Base-by-base conservation (phyloP, 148 eudicot genomes). In the Amaranthus hypochondriacus region DNA sequence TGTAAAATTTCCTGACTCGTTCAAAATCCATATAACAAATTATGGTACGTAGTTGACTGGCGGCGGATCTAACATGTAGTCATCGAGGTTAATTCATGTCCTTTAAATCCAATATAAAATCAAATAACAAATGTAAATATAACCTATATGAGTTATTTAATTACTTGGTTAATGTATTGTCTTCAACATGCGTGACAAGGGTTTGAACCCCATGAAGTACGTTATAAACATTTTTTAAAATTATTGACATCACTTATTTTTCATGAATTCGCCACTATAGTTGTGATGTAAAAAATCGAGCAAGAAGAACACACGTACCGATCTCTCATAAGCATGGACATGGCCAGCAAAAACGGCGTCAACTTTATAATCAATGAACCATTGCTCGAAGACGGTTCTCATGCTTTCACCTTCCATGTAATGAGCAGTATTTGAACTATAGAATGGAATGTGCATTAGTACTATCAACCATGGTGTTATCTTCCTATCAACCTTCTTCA, bases 371-470 rank as follows among this genome's bases (percentile, higher is more conserved):
- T 81, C 72, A 21, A 83, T 72, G 76, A 89, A 87, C 87, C 87
- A 84, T 48, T 78, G 77, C 83, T 89, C 93, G 6, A 72, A 82
- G 28, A 78, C 85, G 7, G 75, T 67, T 61, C 90, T 83, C 93
- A 89, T 87, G 76, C 88, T 87, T 78, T 89, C 94, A 0, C 91
- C 91, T 69, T 89, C 94, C 94, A 86, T 84, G 76, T 75, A 89
- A 75, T 89, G 94, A 11, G 83, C 89, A 9, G 75, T 73, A 64
- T 89, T 85, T 42, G 88, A 86, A 71, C 83, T 87, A 82, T 89
- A 89, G 51, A 85, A 72, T 10, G 94, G 94, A 48, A 74, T 79
- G 75, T 89, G 94, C 91, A 89, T 86, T 52, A 89, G 72, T 48
- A 86, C 89, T 66, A 89, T 87, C 52, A 89, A 81, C 94, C 93